Percentiles rank a stretch among this genome's conserved stretches.
These are phyloP conservation scores for Phoma sp. DNA, from an alignment of 2,329 filamentous ascomycete species.

Conservation along the genomic window DNA sequence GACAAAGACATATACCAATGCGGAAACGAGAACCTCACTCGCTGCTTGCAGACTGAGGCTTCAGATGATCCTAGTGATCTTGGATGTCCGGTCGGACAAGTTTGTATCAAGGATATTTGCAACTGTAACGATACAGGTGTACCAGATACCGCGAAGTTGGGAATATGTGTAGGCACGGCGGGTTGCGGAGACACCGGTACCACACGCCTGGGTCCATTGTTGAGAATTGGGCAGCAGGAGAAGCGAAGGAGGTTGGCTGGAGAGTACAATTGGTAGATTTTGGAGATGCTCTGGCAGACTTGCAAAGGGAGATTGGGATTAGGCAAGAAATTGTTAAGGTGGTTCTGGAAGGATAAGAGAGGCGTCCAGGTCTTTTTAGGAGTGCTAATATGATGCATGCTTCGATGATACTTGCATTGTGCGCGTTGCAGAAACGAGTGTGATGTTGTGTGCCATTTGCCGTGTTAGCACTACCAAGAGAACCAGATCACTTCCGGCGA, in stretches of 20 bases:
- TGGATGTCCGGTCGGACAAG: constrained; percentile 24
- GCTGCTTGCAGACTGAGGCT: constrained; percentile 2
- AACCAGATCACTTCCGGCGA: too few relatives aligned
- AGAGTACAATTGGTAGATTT: neutral
- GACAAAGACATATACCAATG: constrained; percentile 28
- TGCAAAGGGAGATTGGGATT: too few relatives aligned
- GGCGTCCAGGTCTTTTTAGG: too few relatives aligned
- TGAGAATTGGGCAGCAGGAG: constrained; percentile 22
- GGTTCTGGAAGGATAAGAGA: too few relatives aligned
- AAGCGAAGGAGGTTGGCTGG: constrained; percentile 8
- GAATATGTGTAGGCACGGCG: constrained; percentile 29
- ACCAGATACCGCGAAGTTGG: constrained; percentile 6
- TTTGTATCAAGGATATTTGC: constrained; percentile 28
- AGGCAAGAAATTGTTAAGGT: too few relatives aligned
- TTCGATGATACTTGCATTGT: too few relatives aligned
- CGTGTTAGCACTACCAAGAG: too few relatives aligned
- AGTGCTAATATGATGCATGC: too few relatives aligned
- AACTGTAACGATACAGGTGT: constrained; percentile 16
- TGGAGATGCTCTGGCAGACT: too few relatives aligned
- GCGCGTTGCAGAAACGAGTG: too few relatives aligned
- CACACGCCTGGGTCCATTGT: constrained; percentile 19
- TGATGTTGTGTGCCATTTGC: too few relatives aligned
- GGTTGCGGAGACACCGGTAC: constrained; percentile 27
- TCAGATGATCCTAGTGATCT: constrained; percentile 1
- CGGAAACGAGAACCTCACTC: constrained; percentile 1